Evolutionary conservation across 1,139 yeast genomes (phyloP).

Genomic region (Pichia sp.): DNA sequence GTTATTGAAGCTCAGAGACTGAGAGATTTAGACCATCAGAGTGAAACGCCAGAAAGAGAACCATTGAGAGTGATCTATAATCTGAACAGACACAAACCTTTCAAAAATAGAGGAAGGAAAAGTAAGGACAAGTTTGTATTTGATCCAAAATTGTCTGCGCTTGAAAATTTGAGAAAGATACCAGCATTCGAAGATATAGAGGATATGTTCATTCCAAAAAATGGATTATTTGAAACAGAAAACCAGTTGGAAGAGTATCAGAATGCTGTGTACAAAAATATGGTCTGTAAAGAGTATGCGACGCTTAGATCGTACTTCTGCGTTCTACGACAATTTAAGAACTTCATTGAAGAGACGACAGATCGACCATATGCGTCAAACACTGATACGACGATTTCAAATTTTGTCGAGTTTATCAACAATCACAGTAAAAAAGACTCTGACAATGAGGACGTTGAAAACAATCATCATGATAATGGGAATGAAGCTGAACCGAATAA

Average conservation of each 20-base stretch:
- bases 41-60: not conserved
- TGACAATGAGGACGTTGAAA: not conserved
- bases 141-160: not conserved
- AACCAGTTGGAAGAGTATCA: not conserved
- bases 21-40: too few relatives aligned
- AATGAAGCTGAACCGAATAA: not conserved
- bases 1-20: not conserved
- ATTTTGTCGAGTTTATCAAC: not conserved
- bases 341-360: not conserved
- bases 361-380: not conserved
- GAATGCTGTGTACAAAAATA: not conserved
- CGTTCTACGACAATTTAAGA: not conserved
- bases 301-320: not conserved
- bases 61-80: not conserved
- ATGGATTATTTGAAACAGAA: not conserved
- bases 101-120: not conserved
- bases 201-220: not conserved
- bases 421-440: not conserved
- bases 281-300: not conserved
- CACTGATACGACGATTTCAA: not conserved
- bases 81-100: not conserved
- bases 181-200: not conserved
- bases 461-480: not conserved
- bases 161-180: not conserved
- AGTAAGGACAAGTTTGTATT: not conserved